These are phyloP conservation scores for Eutrema japonicum DNA, from an alignment of 345 rosid genomes.

Conservation along the genomic window DNA sequence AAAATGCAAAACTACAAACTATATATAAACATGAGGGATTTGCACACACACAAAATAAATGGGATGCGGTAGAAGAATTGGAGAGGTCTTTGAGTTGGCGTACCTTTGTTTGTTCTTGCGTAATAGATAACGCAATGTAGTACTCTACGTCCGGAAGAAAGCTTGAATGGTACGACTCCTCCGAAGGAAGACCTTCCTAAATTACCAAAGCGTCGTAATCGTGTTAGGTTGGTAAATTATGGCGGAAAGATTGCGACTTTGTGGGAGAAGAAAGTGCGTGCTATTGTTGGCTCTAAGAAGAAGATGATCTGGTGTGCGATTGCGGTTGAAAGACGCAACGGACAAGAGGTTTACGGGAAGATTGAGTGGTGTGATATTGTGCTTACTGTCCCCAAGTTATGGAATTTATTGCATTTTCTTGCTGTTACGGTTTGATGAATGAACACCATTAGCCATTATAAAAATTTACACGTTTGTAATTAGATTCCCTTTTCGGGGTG, in stretches of 20 bases:
- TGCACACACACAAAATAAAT: too few relatives aligned
- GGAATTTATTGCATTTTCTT: conserved; percentile 39
- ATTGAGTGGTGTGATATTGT: conserved; percentile 60
- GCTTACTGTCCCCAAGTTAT: conserved; percentile 49
- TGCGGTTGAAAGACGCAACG: conserved; percentile 48
- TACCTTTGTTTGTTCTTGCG: too few relatives aligned
- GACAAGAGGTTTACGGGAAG: conserved; percentile 57
- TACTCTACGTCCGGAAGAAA: too few relatives aligned
- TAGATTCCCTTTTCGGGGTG: too few relatives aligned
- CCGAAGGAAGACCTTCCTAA: conserved; percentile 43
- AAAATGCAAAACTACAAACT: not conserved
- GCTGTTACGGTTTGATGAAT: too few relatives aligned
- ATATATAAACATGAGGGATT: too few relatives aligned
- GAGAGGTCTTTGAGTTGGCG: too few relatives aligned
- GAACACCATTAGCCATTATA: too few relatives aligned
- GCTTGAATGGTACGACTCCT: too few relatives aligned
- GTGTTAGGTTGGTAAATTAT: conserved; percentile 33
- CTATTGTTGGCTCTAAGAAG: conserved; percentile 4
- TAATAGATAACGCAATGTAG: too few relatives aligned
- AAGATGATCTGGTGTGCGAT: conserved; percentile 73
- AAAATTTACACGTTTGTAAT: too few relatives aligned
- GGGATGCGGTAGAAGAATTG: too few relatives aligned
- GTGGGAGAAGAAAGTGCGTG: conserved; percentile 53
- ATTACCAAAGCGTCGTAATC: conserved; percentile 52
- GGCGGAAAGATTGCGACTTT: conserved; percentile 73